Percentiles rank a stretch among this genome's conserved stretches.
phyloP scores from a whole-genome alignment of 306 rosid species.

The Lathyrus aphaca region DNA sequence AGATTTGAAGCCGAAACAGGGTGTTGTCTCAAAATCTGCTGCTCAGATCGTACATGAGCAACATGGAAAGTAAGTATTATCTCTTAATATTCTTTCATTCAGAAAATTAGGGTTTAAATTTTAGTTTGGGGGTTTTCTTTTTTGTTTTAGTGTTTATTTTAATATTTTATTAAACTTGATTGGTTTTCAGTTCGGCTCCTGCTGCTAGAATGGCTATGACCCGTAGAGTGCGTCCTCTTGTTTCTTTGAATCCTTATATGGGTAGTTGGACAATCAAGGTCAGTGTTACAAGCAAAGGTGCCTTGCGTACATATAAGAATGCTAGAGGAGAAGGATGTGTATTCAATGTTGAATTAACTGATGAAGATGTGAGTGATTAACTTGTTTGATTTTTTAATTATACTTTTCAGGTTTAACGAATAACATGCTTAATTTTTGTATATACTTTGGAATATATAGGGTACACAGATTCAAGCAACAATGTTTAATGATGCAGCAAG shows the following conservation, averaged over 20 bases:
- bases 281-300: slow-evolving; percentile 88
- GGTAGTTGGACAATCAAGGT: slow-evolving; percentile 93
- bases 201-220: slow-evolving; percentile 89
- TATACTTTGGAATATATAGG: slow-evolving; percentile 47
- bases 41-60: slow-evolving; percentile 90
- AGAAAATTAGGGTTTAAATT: neutral
- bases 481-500: slow-evolving; percentile 94
- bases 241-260: slow-evolving; percentile 88
- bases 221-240: slow-evolving; percentile 85
- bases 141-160: neutral
- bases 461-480: slow-evolving; percentile 96
- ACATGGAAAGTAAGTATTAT: slow-evolving; percentile 63
- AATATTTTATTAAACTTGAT: neutral
- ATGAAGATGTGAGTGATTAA: slow-evolving; percentile 73
- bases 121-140: neutral
- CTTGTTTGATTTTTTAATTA: neutral
- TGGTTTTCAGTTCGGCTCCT: slow-evolving; percentile 66
- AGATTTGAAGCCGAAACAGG: slow-evolving; percentile 71
- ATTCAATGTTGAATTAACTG: slow-evolving; percentile 91
- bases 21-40: slow-evolving; percentile 73
- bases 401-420: neutral
- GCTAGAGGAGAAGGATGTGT: slow-evolving; percentile 96
- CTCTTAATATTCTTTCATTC: neutral
- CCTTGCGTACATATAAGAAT: slow-evolving; percentile 78
- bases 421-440: neutral